Percentiles rank a stretch among this genome's conserved stretches.
phyloP scores from a whole-genome alignment of 148 eudicot species.

The Rhododendron vialii region DNA sequence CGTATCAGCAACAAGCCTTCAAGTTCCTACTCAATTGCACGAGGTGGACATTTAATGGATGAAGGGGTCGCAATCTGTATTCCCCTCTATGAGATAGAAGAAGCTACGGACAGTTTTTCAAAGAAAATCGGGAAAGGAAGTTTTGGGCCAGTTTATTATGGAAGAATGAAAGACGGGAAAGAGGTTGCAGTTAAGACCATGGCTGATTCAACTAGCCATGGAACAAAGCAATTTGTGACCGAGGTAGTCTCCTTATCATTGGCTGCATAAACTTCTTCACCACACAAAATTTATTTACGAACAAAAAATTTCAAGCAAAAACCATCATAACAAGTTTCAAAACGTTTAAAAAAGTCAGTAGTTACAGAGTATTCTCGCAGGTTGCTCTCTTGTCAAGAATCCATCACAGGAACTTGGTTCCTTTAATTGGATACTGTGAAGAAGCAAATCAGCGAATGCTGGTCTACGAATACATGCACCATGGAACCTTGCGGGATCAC shows the following conservation, averaged over 20 bases:
- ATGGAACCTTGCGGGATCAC: conserved; percentile 87
- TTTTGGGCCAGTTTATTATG: conserved; percentile 94
- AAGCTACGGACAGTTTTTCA: conserved; percentile 64
- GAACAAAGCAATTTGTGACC: conserved; percentile 81
- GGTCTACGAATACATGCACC: conserved; percentile 94
- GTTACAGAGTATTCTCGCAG: conserved; percentile 32
- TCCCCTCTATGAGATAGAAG: conserved; percentile 67
- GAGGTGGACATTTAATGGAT: conserved; percentile 64
- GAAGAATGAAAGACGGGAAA: conserved; percentile 80
- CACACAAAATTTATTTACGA: neutral
- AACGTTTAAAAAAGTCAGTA: neutral
- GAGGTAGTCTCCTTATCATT: conserved; percentile 48
- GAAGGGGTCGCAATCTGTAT: conserved; percentile 76
- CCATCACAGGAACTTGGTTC: conserved; percentile 94
- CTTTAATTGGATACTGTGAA: conserved; percentile 93
- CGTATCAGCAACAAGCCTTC: conserved; percentile 44
- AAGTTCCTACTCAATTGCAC: conserved; percentile 33
- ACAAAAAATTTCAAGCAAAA: neutral
- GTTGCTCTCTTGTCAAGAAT: conserved; percentile 87
- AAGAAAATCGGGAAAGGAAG: conserved; percentile 85
- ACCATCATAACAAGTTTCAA: neutral
- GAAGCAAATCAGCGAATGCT: conserved; percentile 85
- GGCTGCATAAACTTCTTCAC: neutral
- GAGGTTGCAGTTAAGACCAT: conserved; percentile 86
- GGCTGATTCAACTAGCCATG: conserved; percentile 86